Evolutionary conservation across 345 rosid genomes (phyloP).

Genomic region (Euclidium syriacum): DNA sequence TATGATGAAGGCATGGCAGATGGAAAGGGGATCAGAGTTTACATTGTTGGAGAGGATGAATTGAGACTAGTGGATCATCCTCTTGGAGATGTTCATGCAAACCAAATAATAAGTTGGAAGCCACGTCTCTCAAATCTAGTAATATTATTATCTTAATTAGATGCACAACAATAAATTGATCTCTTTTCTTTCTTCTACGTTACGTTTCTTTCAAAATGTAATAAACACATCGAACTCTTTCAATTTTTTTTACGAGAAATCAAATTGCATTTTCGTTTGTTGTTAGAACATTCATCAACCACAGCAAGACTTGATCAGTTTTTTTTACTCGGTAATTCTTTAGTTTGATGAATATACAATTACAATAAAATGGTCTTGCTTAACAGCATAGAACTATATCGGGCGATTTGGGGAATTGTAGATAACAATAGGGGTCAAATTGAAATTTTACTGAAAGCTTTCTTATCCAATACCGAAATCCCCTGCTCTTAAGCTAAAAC

Average conservation of each 20-base stretch:
- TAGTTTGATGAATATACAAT: no score
- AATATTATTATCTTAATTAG: no score
- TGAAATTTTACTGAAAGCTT: background rate
- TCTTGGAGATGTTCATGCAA: background rate
- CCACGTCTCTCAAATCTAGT: no score
- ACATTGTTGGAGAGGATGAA: background rate
- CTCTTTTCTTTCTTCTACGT: no score
- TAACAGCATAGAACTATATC: background rate
- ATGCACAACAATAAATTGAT: no score
- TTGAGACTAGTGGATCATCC: background rate
- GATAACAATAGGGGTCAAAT: background rate
- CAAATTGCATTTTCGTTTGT: no score
- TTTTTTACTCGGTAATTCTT: no score
- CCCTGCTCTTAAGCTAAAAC: background rate
- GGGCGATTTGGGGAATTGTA: background rate
- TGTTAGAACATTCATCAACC: no score
- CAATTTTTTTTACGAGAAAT: no score
- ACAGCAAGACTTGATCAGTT: no score
- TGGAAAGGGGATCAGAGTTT: background rate
- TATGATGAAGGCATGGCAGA: background rate
- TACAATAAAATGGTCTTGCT: background rate
- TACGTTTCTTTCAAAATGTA: no score
- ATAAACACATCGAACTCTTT: no score
- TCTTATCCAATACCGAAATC: constrained; percentile 28
- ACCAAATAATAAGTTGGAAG: background rate